Evolutionary conservation across 2,329 filamentous ascomycete species (phyloP).

Genomic region (Talaromyces islandicus): DNA sequence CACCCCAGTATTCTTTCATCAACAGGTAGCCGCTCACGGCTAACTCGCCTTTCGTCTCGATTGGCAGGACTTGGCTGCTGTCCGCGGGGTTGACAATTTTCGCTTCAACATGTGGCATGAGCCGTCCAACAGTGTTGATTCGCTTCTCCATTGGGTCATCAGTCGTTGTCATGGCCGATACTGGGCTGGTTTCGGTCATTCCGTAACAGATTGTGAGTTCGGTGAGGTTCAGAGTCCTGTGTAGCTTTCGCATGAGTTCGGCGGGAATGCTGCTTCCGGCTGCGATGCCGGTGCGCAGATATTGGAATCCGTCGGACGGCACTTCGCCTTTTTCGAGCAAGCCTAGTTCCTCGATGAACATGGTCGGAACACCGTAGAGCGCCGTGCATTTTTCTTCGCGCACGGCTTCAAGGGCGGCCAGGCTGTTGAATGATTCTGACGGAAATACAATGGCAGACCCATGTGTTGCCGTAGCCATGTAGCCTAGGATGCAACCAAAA

Average conservation of each 20-base stretch:
- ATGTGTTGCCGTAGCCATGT: slow-evolving; percentile 87
- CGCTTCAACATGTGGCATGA: slow-evolving; percentile 73
- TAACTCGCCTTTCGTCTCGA: slow-evolving; percentile 70
- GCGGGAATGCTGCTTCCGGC: slow-evolving; percentile 81
- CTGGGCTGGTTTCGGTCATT: slow-evolving; percentile 81
- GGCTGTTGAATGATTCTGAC: slow-evolving; percentile 77
- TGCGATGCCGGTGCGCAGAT: slow-evolving; percentile 82
- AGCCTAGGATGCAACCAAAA: slow-evolving; percentile 87
- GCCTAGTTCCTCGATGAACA: slow-evolving; percentile 87
- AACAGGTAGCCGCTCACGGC: slow-evolving; percentile 78
- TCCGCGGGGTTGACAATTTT: slow-evolving; percentile 72
- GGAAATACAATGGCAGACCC: slow-evolving; percentile 78
- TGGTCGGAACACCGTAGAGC: slow-evolving; percentile 87
- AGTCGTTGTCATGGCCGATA: slow-evolving; percentile 71
- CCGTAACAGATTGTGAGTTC: slow-evolving; percentile 93
- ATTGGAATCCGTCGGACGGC: slow-evolving; percentile 50
- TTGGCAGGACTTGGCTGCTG: slow-evolving; percentile 51
- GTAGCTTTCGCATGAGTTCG: slow-evolving; percentile 61
- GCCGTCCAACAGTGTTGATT: slow-evolving; percentile 68
- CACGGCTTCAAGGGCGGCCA: slow-evolving; percentile 60
- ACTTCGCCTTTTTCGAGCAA: slow-evolving; percentile 55
- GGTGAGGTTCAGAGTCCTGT: slow-evolving; percentile 65
- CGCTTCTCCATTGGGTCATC: slow-evolving; percentile 67
- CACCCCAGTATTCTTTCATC: slow-evolving; percentile 88
- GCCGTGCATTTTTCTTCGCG: slow-evolving; percentile 60